phyloP scores from a whole-genome alignment of 176 grass and related monocot genomes.

The Thinopyrum elongatum region DNA sequence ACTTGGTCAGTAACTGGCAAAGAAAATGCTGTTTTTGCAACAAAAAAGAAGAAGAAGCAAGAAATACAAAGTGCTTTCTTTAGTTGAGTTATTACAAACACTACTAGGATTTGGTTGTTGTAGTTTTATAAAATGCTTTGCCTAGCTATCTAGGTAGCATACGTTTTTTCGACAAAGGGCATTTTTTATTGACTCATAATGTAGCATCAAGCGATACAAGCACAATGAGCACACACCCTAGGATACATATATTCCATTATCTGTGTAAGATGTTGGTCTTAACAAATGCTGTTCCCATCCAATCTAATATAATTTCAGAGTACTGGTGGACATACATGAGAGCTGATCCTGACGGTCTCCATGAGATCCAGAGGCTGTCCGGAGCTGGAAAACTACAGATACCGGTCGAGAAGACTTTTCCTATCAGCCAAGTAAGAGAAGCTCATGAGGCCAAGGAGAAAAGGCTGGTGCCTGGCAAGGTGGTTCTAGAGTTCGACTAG shows the following conservation, averaged over 20 bases:
- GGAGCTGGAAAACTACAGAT: conserved; percentile 74
- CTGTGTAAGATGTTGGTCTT: conserved; percentile 16
- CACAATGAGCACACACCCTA: too few species aligned
- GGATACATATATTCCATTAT: neutral
- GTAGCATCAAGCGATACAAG: too few species aligned
- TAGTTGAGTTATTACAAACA: neutral
- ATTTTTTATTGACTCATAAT: too few species aligned
- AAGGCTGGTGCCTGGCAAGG: conserved; percentile 71
- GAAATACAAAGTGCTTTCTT: neutral
- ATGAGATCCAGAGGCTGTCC: conserved; percentile 72
- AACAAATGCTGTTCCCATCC: neutral
- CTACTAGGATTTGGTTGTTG: neutral
- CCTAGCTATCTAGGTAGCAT: too few species aligned
- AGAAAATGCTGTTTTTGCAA: neutral
- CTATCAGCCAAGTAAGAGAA: conserved; percentile 69
- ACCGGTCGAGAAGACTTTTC: conserved; percentile 85
- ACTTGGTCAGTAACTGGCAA: too few species aligned
- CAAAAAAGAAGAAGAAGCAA: neutral
- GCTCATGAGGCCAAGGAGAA: conserved; percentile 91
- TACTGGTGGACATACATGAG: conserved; percentile 99
- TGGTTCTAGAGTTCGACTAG: conserved; percentile 83
- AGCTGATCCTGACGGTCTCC: conserved; percentile 82
- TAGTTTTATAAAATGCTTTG: too few species aligned
- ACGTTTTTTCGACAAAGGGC: too few species aligned
- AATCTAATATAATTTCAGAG: conserved; percentile 48